Conservation (phyloP, 2,329 filamentous ascomycete genomes). For the Blastomyces percursus region DNA sequence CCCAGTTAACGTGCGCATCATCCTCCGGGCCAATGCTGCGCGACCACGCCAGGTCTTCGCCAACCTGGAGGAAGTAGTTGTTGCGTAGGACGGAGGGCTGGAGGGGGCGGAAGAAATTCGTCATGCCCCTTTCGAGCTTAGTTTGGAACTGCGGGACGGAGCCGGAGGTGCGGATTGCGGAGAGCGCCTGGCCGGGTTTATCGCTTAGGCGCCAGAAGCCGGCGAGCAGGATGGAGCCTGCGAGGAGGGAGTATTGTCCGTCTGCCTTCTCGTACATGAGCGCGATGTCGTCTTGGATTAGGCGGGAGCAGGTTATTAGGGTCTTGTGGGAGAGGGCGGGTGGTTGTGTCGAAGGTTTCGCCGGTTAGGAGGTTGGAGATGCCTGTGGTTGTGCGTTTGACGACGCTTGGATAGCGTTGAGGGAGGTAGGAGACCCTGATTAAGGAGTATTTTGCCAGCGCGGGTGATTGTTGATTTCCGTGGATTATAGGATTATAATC, state of each 20-base stretch:
- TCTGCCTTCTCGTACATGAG: constrained; percentile 70
- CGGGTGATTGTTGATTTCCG: not conserved
- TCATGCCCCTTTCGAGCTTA: constrained; percentile 67
- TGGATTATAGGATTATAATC: not conserved
- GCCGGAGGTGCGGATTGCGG: constrained; percentile 67
- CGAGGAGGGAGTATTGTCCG: constrained; percentile 70
- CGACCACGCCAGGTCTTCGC: constrained; percentile 66
- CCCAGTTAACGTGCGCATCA: constrained; percentile 54
- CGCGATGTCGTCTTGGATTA: constrained; percentile 72
- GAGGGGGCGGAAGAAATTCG: constrained; percentile 65
- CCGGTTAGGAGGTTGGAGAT: constrained; percentile 61
- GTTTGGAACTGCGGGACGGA: constrained; percentile 61
- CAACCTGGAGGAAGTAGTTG: constrained; percentile 84
- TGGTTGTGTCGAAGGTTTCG: constrained; percentile 58
- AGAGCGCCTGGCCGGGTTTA: constrained; percentile 68
- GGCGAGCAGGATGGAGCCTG: constrained; percentile 62
- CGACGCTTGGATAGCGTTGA: constrained; percentile 63
- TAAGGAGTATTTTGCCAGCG: not conserved
- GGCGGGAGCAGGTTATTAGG: constrained; percentile 63
- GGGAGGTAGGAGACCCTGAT: constrained; percentile 52
- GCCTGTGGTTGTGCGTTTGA: constrained; percentile 47
- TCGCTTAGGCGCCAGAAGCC: constrained; percentile 77
- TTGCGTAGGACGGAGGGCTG: constrained; percentile 59
- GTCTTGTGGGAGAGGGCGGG: constrained; percentile 58
- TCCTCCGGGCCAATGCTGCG: constrained; percentile 66